Base-by-base conservation (phyloP, 495 filamentous ascomycete genomes). In the Podospora sp. region DNA sequence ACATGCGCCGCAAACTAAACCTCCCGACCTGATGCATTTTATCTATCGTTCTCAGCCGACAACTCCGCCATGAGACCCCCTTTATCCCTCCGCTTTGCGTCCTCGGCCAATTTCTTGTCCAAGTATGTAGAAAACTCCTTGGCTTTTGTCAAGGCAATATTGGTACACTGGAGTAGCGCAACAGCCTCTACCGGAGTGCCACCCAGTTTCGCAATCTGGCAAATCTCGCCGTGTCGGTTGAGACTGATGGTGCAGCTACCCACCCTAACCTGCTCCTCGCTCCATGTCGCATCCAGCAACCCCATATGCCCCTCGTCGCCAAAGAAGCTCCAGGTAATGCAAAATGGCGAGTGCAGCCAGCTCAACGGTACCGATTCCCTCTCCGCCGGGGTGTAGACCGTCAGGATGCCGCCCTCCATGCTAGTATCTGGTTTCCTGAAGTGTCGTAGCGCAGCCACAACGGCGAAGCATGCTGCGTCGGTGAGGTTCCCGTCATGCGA, bases 211-310 rank as follows among this genome's bases (percentile, higher is more conserved):
- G 92, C 89, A 65, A 97, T 84, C 79, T 93, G 91, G 73, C 93
- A 97, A 22, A 97, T 86, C 79, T 98, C 95, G 1, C 96, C 95
- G 70, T 92, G 88, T 64, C 88, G 85, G 77, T 98, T 98, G 75
- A 97, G 81, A 14, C 89, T 92, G 61, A 99, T 86, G 1, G 96
- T 90, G 53, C 94, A 83, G 73, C 92, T 91, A 20, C 90, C 93
- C 46, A 93, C 90, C 2, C 92, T 85, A 33, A 94, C 83, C 75
- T 94, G 91, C 79, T 98, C 94, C 76, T 99, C 95, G 65, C 90
- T 80, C 69, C 89, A 81, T 21, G 85, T 92, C 4, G 93, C 88
- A 79, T 99, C 95, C 7, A 94, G 65, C 35, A 97, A 74, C 63
- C 90, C 82, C 6, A 84, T 82, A 56, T 87, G 86, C 9, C 73